These are phyloP conservation scores for Anisodus tanguticus DNA, from an alignment of 257 asterid species.

Conservation along the genomic window DNA sequence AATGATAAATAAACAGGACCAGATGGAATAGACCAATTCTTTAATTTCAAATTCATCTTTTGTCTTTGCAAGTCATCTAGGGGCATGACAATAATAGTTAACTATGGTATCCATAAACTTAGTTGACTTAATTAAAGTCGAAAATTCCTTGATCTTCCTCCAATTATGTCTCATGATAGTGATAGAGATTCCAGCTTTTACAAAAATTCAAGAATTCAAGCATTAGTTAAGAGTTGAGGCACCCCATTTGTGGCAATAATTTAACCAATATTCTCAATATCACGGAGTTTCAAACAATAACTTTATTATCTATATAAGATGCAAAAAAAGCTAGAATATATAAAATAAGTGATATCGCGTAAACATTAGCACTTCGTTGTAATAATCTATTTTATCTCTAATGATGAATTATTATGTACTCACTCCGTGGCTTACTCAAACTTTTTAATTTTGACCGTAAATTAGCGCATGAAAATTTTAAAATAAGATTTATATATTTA, in stretches of 20 bases:
- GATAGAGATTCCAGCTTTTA: background rate
- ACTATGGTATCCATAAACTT: background rate
- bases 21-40: background rate
- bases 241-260: background rate
- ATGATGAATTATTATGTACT: no score
- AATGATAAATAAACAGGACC: no score
- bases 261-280: background rate
- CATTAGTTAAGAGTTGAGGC: background rate
- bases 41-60: background rate
- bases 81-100: background rate
- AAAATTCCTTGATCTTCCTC: slow-evolving; percentile 6
- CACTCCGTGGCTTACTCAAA: no score
- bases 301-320: background rate
- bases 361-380: no score
- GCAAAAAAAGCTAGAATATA: no score
- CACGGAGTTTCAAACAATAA: background rate
- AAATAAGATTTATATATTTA: no score
- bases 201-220: background rate
- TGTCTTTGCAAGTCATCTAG: background rate
- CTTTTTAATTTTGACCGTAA: no score
- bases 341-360: no score
- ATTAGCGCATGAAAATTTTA: no score
- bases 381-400: no score
- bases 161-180: background rate
- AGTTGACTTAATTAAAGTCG: background rate